phyloP scores from a whole-genome alignment of 345 rosid species.

The Syzygium aromaticum region DNA sequence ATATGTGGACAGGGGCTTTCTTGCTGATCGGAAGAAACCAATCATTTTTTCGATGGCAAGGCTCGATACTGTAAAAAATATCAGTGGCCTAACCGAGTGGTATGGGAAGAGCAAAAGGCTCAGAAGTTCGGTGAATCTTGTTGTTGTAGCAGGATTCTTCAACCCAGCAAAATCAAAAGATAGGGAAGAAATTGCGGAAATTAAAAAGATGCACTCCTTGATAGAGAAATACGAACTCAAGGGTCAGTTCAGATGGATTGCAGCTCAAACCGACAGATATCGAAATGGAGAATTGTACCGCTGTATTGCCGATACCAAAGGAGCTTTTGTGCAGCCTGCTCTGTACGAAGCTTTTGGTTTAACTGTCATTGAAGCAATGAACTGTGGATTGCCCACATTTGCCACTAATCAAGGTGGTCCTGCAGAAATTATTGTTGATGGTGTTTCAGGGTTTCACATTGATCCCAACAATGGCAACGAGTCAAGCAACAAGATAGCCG shows the following conservation, averaged over 20 bases:
- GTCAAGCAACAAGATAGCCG: constrained; percentile 54
- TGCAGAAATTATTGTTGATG: constrained; percentile 87
- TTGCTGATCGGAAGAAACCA: constrained; percentile 65
- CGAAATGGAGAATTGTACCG: constrained; percentile 89
- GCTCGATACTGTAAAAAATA: constrained; percentile 83
- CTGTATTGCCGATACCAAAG: constrained; percentile 82
- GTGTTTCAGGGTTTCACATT: constrained; percentile 80
- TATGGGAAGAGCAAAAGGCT: constrained; percentile 77
- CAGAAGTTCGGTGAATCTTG: constrained; percentile 72
- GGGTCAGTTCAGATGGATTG: constrained; percentile 92
- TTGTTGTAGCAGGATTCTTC: constrained; percentile 86
- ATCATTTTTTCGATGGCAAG: constrained; percentile 99
- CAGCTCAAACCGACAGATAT: constrained; percentile 82
- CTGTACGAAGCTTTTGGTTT: constrained; percentile 93
- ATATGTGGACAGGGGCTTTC: constrained; percentile 55
- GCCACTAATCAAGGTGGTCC: constrained; percentile 96
- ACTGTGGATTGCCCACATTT: constrained; percentile 87
- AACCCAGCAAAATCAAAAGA: constrained; percentile 71
- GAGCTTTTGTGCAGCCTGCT: constrained; percentile 94
- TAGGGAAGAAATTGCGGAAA: constrained; percentile 84
- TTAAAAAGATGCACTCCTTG: constrained; percentile 71
- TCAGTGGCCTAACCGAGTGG: constrained; percentile 85
- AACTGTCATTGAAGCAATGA: constrained; percentile 96
- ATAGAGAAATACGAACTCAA: constrained; percentile 66
- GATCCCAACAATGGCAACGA: constrained; percentile 83